A percentile compares a stretch with the other conserved stretches of the same genome.
phyloP scores from a whole-genome alignment of 345 rosid genomes.

The Turritis glabra region DNA sequence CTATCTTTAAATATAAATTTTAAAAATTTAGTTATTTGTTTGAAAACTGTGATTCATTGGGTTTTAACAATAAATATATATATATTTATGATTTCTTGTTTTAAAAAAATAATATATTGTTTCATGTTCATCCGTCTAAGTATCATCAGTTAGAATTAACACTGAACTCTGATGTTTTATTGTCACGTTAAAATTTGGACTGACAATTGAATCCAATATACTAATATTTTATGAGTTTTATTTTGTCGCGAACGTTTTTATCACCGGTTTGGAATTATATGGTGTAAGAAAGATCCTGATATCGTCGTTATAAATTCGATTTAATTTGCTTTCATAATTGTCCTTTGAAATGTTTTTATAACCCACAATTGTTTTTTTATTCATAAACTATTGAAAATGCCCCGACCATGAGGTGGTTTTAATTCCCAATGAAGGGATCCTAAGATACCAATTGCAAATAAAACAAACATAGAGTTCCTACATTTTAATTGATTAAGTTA shows the following conservation, averaged over 20 bases:
- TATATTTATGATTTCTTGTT: too few relatives aligned
- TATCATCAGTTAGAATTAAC: not conserved
- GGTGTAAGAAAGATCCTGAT: conserved; percentile 15
- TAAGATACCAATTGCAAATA: conserved; percentile 16
- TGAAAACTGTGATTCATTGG: not conserved
- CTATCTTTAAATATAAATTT: not conserved
- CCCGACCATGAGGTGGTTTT: conserved; percentile 27
- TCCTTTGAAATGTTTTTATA: conserved; percentile 16
- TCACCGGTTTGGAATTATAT: not conserved
- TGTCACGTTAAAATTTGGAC: not conserved
- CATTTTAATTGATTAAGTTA: not conserved
- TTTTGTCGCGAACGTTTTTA: not conserved
- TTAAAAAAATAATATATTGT: too few relatives aligned
- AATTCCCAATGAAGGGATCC: conserved; percentile 37
- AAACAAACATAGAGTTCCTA: not conserved
- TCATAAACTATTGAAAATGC: not conserved
- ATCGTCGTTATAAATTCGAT: not conserved
- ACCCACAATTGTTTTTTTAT: not conserved
- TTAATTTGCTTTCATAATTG: conserved; percentile 21
- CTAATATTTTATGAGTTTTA: not conserved
- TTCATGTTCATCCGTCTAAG: not conserved
- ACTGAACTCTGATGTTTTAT: not conserved
- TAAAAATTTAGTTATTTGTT: too few relatives aligned
- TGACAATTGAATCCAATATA: not conserved
- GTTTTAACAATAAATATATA: too few relatives aligned